Base-by-base conservation (phyloP, 441 rosid genomes). In the Rhodomyrtus psidioides region DNA sequence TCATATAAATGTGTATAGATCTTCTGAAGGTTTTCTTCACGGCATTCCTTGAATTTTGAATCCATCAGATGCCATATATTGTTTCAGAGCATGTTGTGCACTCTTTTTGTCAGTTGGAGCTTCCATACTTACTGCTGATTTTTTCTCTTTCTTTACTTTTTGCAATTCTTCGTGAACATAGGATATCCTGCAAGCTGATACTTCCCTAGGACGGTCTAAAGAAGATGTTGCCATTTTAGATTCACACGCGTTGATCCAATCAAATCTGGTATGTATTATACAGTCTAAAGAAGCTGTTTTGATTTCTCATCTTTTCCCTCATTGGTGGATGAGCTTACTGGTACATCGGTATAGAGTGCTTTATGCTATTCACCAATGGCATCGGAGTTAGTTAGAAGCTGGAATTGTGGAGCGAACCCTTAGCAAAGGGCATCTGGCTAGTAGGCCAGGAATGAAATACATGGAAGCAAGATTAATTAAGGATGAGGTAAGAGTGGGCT, bases 221-320 rank as follows among this genome's bases (percentile, higher is more conserved):
- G 98, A 96, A 86, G 99, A 97, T 89, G 79, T 94, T 86, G 93
- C 94, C 84, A 90, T 92, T 54, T 82, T 96, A 88, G 94, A 95
- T 90, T 93, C 98, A 55, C 92, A 91, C 89, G 93, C 99, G 19
- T 92, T 91, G 15, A 92, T 97, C 86, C 92, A 89, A 90, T 94
- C 99, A 88, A 94, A 92, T 91, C 92, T 94, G 88, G 99, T 97
- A 90, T 90, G 98, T 90, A 58, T 62, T 86, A 84, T 51, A 24
- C 12, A 26, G 12, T 89, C 62, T 81, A 44, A 26, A 70, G 51
- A 54, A 46, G 60, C 82, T 75, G 39, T 53, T 39, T 88, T 74
- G 86, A 39, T 75, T 54, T 84, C 60, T 57, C 86, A 85, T 58
- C 27, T 85, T 42, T 84, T 83, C 59, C 27, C 16, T 55, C 88